Percentiles rank a stretch among this genome's conserved stretches.
Evolutionary conservation across 331 rosid genomes (phyloP).

Genomic region (Pyrus hybrid): DNA sequence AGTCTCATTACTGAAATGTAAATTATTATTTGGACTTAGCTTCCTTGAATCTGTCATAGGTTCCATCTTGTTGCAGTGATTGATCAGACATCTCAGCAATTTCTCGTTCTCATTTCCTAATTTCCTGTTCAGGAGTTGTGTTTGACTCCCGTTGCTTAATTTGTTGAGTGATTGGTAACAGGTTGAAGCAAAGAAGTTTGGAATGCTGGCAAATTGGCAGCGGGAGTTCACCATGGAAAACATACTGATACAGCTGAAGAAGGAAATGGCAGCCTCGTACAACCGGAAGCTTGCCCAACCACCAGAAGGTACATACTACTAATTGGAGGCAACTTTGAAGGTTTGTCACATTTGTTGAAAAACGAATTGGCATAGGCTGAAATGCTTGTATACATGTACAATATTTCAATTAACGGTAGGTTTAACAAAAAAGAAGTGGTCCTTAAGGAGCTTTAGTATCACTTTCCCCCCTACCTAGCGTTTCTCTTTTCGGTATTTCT

Average conservation of each 20-base stretch:
- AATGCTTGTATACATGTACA: background rate
- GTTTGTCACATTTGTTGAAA: background rate
- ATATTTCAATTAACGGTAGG: background rate
- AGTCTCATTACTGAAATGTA: background rate
- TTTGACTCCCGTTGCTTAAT: background rate
- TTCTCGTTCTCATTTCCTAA: background rate
- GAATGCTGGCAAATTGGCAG: constrained; percentile 90
- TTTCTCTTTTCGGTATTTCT: background rate
- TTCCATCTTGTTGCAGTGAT: background rate
- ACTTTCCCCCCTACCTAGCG: background rate
- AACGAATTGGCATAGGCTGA: background rate
- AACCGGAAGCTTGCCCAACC: constrained; percentile 98
- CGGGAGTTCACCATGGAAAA: constrained; percentile 96
- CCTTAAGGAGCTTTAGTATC: background rate
- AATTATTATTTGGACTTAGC: background rate
- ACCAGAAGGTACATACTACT: constrained; percentile 95
- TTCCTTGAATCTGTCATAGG: background rate
- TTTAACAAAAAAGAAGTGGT: background rate
- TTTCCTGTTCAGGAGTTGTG: background rate
- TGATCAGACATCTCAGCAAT: background rate
- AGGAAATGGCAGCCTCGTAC: constrained; percentile 91
- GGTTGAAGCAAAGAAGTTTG: constrained; percentile 94
- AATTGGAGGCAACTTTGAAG: constrained; percentile 8
- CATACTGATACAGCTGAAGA: constrained; percentile 94
- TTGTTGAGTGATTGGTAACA: constrained; percentile 21